These are phyloP conservation scores for Rubia occidens DNA, from an alignment of 305 asterid species.

Conservation along the genomic window DNA sequence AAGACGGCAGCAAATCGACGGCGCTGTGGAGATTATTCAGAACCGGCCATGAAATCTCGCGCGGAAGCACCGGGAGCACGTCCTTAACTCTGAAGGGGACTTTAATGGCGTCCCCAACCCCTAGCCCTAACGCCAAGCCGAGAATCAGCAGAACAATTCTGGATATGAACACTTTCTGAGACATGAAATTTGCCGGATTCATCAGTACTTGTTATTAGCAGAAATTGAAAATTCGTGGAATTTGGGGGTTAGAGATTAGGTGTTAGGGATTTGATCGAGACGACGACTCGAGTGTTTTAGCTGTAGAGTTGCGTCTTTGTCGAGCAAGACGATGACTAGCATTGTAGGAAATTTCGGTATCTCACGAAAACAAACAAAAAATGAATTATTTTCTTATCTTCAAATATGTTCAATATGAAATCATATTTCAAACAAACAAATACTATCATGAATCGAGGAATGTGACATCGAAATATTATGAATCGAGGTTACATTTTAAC, in stretches of 20 bases:
- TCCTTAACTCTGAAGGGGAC: constrained; percentile 75
- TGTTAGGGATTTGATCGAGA: constrained; percentile 1
- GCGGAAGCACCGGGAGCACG: constrained; percentile 84
- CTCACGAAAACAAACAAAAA: no score
- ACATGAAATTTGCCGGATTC: constrained; percentile 20
- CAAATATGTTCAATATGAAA: no score
- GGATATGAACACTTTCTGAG: constrained; percentile 28
- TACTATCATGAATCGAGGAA: no score
- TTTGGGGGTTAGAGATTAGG: constrained; percentile 8
- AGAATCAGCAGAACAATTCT: constrained; percentile 25
- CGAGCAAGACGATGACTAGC: background rate
- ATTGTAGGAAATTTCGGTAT: background rate
- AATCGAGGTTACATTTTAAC: no score
- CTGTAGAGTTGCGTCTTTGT: constrained; percentile 1
- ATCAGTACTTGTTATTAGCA: background rate
- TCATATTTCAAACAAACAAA: no score
- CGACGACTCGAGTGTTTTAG: background rate
- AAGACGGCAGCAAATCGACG: constrained; percentile 83
- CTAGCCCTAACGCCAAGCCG: constrained; percentile 37
- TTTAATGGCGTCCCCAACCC: constrained; percentile 60
- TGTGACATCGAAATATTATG: no score
- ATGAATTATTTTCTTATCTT: no score
- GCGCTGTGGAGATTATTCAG: constrained; percentile 72
- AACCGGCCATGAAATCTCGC: constrained; percentile 86
- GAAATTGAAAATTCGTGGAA: background rate